Percentiles rank a stretch among this genome's conserved stretches.
Conservation (phyloP, 345 rosid genomes). For the Gossypioides kirkii region DNA sequence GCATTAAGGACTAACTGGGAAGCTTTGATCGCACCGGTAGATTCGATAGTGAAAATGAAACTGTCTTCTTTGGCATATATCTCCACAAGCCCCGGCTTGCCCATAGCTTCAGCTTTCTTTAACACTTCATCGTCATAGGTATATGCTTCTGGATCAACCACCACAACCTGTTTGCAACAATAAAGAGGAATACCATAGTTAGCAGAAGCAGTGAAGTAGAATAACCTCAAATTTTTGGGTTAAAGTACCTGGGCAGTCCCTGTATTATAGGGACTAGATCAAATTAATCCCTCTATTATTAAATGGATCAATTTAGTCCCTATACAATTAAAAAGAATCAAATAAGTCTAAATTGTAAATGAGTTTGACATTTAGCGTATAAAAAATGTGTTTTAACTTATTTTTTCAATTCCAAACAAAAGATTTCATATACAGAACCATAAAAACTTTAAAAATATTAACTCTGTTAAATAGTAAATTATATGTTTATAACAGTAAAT, state of each 20-base stretch:
- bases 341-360: too few relatives aligned
- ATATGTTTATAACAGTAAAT: too few relatives aligned
- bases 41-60: conserved; percentile 84
- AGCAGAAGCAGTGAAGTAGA: background rate
- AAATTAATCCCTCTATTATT: too few relatives aligned
- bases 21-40: conserved; percentile 88
- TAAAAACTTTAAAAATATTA: too few relatives aligned
- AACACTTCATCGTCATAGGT: conserved; percentile 90
- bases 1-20: conserved; percentile 83
- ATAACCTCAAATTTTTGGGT: background rate
- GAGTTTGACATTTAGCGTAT: too few relatives aligned
- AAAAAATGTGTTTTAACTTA: too few relatives aligned
- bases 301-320: too few relatives aligned
- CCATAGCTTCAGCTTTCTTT: conserved; percentile 88
- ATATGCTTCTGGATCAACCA: conserved; percentile 87
- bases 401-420: too few relatives aligned
- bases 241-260: too few relatives aligned
- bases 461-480: too few relatives aligned
- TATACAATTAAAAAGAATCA: too few relatives aligned
- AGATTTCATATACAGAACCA: too few relatives aligned
- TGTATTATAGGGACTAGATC: background rate
- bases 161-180: conserved; percentile 47
- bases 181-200: background rate
- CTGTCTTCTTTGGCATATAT: conserved; percentile 81
- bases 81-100: conserved; percentile 82